Conservation (phyloP, 495 filamentous ascomycete genomes). For the Penicillium bialowiezense region DNA sequence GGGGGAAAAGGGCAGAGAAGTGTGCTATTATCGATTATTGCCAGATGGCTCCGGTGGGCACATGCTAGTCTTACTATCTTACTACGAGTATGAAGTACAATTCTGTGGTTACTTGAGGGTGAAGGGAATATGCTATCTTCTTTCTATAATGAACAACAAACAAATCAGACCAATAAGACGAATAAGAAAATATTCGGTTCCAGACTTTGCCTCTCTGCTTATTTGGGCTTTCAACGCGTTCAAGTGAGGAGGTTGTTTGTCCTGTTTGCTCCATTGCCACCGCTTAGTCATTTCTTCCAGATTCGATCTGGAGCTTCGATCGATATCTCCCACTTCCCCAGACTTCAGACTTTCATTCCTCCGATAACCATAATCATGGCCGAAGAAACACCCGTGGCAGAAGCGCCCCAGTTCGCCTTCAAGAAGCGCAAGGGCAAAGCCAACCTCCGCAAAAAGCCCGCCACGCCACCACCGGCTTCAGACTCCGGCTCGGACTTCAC, state of each 20-base stretch:
- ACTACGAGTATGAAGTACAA: too few species aligned
- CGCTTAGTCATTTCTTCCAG: conserved; percentile 13
- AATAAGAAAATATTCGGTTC: too few species aligned
- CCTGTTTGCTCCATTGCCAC: conserved; percentile 18
- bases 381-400: conserved; percentile 14
- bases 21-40: conserved; percentile 16
- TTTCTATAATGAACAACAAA: too few species aligned
- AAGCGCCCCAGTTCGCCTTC: conserved; percentile 51
- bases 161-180: too few species aligned
- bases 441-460: conserved; percentile 77
- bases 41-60: conserved; percentile 22
- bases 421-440: conserved; percentile 86
- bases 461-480: conserved; percentile 69
- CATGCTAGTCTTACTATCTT: too few species aligned
- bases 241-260: conserved; percentile 14
- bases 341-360: not conserved
- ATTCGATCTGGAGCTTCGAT: not conserved
- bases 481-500: conserved; percentile 61
- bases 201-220: conserved; percentile 10
- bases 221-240: conserved; percentile 10
- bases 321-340: not conserved
- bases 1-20: conserved; percentile 21
- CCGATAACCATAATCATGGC: conserved; percentile 9
- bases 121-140: too few species aligned
- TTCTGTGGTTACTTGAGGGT: too few species aligned